phyloP scores from a whole-genome alignment of 768 basidiomycete genomes.

The Boletus rufocinnamomeus region DNA sequence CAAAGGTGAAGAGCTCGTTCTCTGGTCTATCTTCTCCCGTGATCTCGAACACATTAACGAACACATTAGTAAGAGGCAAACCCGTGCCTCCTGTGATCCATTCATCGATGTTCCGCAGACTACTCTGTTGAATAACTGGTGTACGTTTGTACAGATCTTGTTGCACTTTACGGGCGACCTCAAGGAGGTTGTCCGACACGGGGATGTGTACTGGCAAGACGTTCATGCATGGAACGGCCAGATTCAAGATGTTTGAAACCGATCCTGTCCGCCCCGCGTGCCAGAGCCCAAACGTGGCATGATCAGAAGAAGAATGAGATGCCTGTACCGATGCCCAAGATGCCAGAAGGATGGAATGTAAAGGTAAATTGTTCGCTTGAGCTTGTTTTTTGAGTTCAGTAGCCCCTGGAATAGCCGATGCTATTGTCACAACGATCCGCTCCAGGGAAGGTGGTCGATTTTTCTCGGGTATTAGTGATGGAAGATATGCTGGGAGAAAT shows the following conservation, averaged over 20 bases:
- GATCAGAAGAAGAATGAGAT: constrained; percentile 26
- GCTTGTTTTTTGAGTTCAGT: constrained; percentile 49
- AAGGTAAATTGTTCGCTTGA: constrained; percentile 35
- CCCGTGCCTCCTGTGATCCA: constrained; percentile 36
- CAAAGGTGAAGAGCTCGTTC: constrained; percentile 30
- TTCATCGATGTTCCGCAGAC: constrained; percentile 37
- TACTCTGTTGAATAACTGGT: constrained; percentile 44
- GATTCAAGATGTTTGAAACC: constrained; percentile 35
- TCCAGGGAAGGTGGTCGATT: not conserved
- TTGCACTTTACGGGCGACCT: constrained; percentile 37
- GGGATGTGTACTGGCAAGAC: constrained; percentile 41
- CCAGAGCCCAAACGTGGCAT: constrained; percentile 48
- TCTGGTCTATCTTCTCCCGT: constrained; percentile 28
- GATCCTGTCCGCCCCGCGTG: constrained; percentile 45
- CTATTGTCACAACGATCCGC: constrained; percentile 29
- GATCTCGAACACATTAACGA: constrained; percentile 45
- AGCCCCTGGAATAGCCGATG: constrained; percentile 45
- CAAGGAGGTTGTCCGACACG: constrained; percentile 22
- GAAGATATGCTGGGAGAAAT: constrained; percentile 33
- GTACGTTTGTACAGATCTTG: constrained; percentile 40
- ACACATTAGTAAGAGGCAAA: constrained; percentile 44
- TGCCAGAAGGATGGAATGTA: constrained; percentile 44
- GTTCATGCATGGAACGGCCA: constrained; percentile 50
- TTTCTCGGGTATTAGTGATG: constrained; percentile 11
- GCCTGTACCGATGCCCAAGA: constrained; percentile 46